A percentile compares a stretch with the other conserved stretches of the same genome.
These are phyloP conservation scores for Myriosclerotinia curreyana DNA, from an alignment of 2,329 filamentous ascomycete genomes.

Conservation along the genomic window DNA sequence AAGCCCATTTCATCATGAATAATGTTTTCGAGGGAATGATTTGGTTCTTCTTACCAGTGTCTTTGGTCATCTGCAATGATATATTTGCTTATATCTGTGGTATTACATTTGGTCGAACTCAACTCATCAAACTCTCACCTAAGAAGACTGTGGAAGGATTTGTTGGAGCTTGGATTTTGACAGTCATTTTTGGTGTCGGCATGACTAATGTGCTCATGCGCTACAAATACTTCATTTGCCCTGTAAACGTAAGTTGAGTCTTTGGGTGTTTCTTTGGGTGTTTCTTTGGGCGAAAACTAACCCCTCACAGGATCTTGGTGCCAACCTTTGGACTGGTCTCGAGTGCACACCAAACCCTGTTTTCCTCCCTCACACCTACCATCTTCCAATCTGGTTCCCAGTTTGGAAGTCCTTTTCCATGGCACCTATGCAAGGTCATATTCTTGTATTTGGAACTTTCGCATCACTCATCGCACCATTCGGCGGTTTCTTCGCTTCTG, in stretches of 20 bases:
- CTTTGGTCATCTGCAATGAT: conserved; percentile 96
- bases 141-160: conserved; percentile 99
- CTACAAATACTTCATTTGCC: conserved; percentile 97
- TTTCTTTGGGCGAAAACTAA: conserved; percentile 22
- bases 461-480: conserved; percentile 96
- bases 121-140: conserved; percentile 94
- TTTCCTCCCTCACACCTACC: conserved; percentile 75
- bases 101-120: conserved; percentile 93
- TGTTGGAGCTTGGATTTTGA: conserved; percentile 93
- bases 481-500: conserved; percentile 96
- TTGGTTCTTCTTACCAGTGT: conserved; percentile 96
- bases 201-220: conserved; percentile 82
- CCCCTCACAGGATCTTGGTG: conserved; percentile 66
- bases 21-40: conserved; percentile 99
- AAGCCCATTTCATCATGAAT: conserved; percentile 99
- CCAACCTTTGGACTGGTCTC: conserved; percentile 87
- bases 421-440: conserved; percentile 90
- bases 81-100: conserved; percentile 98
- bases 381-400: conserved; percentile 70
- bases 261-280: too few relatives aligned
- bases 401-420: conserved; percentile 69
- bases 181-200: conserved; percentile 76
- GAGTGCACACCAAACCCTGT: conserved; percentile 89
- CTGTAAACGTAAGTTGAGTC: conserved; percentile 67
- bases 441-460: conserved; percentile 85